Evolutionary conservation across 2,329 filamentous ascomycete species (phyloP), one percentile per base, ranked within the genome.

Genomic region (Penicillium freii): DNA sequence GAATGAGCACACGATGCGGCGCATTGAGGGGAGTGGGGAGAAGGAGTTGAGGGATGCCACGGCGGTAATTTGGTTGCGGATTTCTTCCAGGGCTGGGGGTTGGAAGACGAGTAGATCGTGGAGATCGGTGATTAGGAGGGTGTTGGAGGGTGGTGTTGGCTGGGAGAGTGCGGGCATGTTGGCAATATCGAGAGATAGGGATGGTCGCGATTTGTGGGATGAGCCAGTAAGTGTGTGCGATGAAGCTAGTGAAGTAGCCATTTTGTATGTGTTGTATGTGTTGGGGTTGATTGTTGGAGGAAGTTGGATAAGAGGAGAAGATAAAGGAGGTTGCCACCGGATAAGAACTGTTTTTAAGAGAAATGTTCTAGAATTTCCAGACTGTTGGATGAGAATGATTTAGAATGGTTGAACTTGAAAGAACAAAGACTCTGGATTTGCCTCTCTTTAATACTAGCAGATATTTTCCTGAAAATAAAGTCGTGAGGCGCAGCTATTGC

Each of bases 1-100:
- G 69, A 81, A 81, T 38, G 78, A 80, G 65, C 77, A 78, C 67
- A 81, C 74, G 63, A 81, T 80, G 54, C 79, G 78, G 52, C 78
- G 77, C 66, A 81, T 68, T 36, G 79, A 81, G 36, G 77, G 78
- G 11, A 81, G 73, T 1, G 79, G 80, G 13, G 79, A 80, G 73
- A 81, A 81, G 38, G 79, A 80, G 72, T 81, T 77, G 8, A 81
- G 69, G 0, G 73, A 73, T 0, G 75, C 75, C 46, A 78, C 66
- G 3, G 71, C 66, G 23, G 73, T 72, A 59, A 81, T 75, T 48
- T 75, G 72, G 48, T 72, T 64, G 60, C 76, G 77, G 62, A 81
- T 78, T 4, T 70, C 66, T 31, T 72, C 69, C 19, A 81, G 72
- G 1, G 76, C 76, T 27, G 71, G 52, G 0, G 78, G 77, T 60